These are phyloP conservation scores for Curvularia sp. DNA, from an alignment of 2,329 filamentous ascomycete species.

Conservation along the genomic window DNA sequence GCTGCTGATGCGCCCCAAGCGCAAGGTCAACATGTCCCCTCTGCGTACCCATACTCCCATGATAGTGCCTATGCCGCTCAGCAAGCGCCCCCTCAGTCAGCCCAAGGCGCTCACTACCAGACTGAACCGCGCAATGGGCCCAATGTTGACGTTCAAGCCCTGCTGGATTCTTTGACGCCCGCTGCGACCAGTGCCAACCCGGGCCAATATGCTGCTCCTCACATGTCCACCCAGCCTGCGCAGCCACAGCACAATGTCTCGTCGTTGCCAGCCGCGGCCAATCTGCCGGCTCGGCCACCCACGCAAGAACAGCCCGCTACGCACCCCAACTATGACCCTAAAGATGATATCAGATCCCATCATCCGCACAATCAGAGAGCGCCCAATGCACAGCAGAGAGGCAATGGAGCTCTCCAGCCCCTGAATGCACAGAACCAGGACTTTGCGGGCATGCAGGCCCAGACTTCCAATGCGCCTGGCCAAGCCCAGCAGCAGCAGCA, in stretches of 20 bases:
- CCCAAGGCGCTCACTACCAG: constrained; percentile 39
- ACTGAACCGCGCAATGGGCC: constrained; percentile 34
- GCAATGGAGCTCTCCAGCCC: constrained; percentile 35
- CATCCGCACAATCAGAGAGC: constrained; percentile 56
- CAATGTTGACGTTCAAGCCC: constrained; percentile 55
- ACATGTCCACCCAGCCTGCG: constrained; percentile 40
- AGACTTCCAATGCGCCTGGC: constrained; percentile 39
- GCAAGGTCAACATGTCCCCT: constrained; percentile 38
- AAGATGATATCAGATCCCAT: constrained; percentile 58
- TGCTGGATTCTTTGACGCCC: constrained; percentile 54
- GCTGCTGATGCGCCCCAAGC: constrained; percentile 46
- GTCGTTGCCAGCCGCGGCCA: constrained; percentile 49
- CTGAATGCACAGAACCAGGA: constrained; percentile 19
- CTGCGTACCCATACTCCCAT: constrained; percentile 45
- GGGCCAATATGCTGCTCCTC: constrained; percentile 45
- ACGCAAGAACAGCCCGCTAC: constrained; percentile 58
- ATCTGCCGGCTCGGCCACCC: constrained; percentile 57
- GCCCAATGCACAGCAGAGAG: constrained; percentile 41
- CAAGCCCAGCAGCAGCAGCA: constrained; percentile 41
- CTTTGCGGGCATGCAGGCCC: constrained; percentile 16
- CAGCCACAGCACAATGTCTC: constrained; percentile 45
- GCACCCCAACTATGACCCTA: constrained; percentile 57
- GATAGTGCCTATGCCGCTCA: constrained; percentile 46
- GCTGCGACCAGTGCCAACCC: constrained; percentile 40
- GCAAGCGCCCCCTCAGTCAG: constrained; percentile 38